Evolutionary conservation across 495 filamentous ascomycete species (phyloP).

Genomic region (Lophium mytilinum): DNA sequence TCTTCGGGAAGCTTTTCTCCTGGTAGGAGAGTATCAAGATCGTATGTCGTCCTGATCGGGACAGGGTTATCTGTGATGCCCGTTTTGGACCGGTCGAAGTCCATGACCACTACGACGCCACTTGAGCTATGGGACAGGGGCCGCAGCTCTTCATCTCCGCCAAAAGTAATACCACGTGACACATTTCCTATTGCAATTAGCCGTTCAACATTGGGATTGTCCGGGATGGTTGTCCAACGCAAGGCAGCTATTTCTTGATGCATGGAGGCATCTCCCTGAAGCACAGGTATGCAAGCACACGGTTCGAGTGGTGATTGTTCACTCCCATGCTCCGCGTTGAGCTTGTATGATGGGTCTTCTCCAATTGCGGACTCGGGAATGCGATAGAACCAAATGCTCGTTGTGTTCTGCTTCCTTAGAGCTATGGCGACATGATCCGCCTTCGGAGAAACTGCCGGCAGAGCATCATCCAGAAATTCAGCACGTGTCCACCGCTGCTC

Average conservation of each 20-base stretch:
- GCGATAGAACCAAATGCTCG: conserved; percentile 20
- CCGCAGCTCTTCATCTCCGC: background rate
- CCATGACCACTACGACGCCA: conserved; percentile 21
- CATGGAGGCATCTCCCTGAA: conserved; percentile 8
- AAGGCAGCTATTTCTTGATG: conserved; percentile 21
- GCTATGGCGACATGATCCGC: conserved; percentile 21
- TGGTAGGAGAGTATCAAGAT: conserved; percentile 17
- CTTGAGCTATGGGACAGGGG: conserved; percentile 11
- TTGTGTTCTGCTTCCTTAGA: conserved; percentile 16
- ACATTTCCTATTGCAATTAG: conserved; percentile 22
- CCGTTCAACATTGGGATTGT: conserved; percentile 7
- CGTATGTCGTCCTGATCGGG: conserved; percentile 17
- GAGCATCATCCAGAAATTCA: conserved; percentile 22
- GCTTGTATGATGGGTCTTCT: conserved; percentile 12
- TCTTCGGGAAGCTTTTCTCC: conserved; percentile 23
- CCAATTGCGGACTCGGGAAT: conserved; percentile 2
- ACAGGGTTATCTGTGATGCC: background rate
- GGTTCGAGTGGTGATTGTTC: conserved; percentile 17
- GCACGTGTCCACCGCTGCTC: conserved; percentile 20
- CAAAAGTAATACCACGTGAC: background rate
- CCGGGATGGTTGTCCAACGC: conserved; percentile 14
- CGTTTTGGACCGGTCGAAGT: conserved; percentile 17
- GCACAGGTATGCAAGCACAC: conserved; percentile 19
- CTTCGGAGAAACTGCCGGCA: conserved; percentile 20
- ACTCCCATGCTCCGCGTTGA: background rate